These are phyloP conservation scores for Albophoma yamanashiensis DNA, from an alignment of 2,329 filamentous ascomycete genomes.

Conservation along the genomic window DNA sequence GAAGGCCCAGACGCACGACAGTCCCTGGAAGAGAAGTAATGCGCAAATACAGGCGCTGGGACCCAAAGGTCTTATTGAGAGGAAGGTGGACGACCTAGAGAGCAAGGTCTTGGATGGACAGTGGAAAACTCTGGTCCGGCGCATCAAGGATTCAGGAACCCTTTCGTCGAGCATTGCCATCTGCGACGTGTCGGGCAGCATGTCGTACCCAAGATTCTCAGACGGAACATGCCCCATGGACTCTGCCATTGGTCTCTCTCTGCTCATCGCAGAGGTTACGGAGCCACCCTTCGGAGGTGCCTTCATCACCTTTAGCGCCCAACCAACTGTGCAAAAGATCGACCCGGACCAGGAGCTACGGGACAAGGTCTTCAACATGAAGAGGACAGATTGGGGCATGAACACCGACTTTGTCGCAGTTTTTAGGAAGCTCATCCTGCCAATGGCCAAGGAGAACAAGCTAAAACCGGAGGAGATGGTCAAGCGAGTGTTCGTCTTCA, in stretches of 20 bases:
- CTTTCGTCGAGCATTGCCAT: slow-evolving; percentile 43
- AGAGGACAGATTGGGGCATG: slow-evolving; percentile 22
- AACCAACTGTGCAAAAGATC: slow-evolving; percentile 29
- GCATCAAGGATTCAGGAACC: slow-evolving; percentile 43
- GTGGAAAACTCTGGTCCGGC: slow-evolving; percentile 47
- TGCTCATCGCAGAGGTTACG: slow-evolving; percentile 42
- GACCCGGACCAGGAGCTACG: slow-evolving; percentile 25
- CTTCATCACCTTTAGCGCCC: slow-evolving; percentile 42
- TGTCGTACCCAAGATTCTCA: slow-evolving; percentile 25
- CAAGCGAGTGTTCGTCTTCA: slow-evolving; percentile 49
- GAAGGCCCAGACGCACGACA: background rate
- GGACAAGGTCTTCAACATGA: slow-evolving; percentile 28
- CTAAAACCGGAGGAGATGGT: slow-evolving; percentile 47
- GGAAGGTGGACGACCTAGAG: slow-evolving; percentile 18
- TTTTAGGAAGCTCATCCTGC: slow-evolving; percentile 42
- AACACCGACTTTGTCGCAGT: slow-evolving; percentile 44
- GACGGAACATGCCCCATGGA: slow-evolving; percentile 41
- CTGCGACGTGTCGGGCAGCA: slow-evolving; percentile 47
- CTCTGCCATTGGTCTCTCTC: slow-evolving; percentile 42
- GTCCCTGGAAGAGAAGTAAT: too few species aligned
- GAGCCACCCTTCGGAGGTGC: slow-evolving; percentile 40
- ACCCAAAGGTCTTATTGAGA: too few species aligned
- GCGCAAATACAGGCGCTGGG: background rate
- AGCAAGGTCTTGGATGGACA: slow-evolving; percentile 34
- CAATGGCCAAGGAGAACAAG: slow-evolving; percentile 38